Percentiles rank a stretch among this genome's conserved stretches.
Evolutionary conservation across 371 early-diverging fungal species (phyloP).

Genomic region (Rhizopus delemar): DNA sequence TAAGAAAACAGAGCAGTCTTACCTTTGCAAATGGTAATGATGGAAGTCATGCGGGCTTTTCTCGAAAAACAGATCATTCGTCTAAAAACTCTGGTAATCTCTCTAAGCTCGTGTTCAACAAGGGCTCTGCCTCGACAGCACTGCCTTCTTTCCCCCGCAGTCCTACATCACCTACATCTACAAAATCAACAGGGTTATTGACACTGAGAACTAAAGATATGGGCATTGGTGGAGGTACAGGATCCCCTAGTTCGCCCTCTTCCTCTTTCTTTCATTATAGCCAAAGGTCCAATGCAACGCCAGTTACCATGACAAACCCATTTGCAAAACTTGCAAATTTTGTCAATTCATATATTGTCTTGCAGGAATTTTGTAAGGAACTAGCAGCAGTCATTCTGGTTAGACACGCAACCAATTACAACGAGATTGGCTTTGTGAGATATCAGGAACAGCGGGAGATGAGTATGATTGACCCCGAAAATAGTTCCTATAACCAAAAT

Average conservation of each 20-base stretch:
- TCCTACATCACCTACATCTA: conserved; percentile 32
- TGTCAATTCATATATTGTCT: conserved; percentile 61
- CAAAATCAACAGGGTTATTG: conserved; percentile 34
- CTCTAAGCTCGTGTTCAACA: conserved; percentile 41
- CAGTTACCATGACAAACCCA: conserved; percentile 53
- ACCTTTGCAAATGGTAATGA: background rate
- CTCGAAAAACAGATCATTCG: conserved; percentile 4
- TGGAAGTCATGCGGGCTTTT: background rate
- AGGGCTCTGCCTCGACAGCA: conserved; percentile 19
- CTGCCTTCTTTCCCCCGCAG: conserved; percentile 27
- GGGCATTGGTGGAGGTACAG: conserved; percentile 21
- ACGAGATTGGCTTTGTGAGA: conserved; percentile 42
- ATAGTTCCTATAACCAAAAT: background rate
- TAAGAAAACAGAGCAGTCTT: conserved; percentile 12
- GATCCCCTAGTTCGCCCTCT: conserved; percentile 34
- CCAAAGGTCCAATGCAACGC: conserved; percentile 52
- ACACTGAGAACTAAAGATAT: conserved; percentile 27
- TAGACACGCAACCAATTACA: conserved; percentile 51
- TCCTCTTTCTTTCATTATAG: conserved; percentile 48
- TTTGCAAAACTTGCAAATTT: conserved; percentile 58
- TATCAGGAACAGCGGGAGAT: conserved; percentile 35
- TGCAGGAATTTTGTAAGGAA: conserved; percentile 71
- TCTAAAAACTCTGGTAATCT: conserved; percentile 8
- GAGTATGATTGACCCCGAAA: conserved; percentile 28
- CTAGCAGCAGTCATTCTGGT: conserved; percentile 64